A percentile compares a stretch with the other conserved stretches of the same genome.
These are phyloP conservation scores for Penicillium olsonii DNA, from an alignment of 2,329 filamentous ascomycete species.

Conservation along the genomic window DNA sequence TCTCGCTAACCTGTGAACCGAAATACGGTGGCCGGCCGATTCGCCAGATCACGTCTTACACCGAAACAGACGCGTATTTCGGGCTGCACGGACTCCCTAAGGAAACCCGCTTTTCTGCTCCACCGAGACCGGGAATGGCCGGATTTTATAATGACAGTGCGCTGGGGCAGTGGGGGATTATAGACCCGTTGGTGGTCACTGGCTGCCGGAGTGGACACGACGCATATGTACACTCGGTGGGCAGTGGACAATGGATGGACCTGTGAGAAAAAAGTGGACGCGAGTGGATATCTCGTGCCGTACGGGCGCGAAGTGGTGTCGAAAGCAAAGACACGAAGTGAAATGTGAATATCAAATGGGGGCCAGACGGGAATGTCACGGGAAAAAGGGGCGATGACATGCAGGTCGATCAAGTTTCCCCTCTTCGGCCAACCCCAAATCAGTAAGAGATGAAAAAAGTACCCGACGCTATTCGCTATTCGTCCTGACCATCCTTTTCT, in stretches of 20 bases:
- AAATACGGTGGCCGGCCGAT: constrained; percentile 8
- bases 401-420: constrained; percentile 24
- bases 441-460: background rate
- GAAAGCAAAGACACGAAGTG: too few species aligned
- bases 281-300: background rate
- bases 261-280: too few species aligned
- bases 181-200: background rate
- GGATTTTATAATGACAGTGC: constrained; percentile 3
- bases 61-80: constrained; percentile 40
- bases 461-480: background rate
- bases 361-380: constrained; percentile 13
- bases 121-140: constrained; percentile 28
- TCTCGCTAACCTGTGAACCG: background rate
- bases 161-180: background rate
- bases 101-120: constrained; percentile 13
- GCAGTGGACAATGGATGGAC: too few species aligned
- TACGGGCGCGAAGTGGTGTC: too few species aligned
- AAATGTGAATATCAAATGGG: constrained; percentile 2
- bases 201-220: background rate
- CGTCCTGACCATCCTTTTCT: background rate
- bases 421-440: constrained; percentile 9
- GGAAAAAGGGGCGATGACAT: constrained; percentile 24
- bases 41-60: constrained; percentile 14
- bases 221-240: background rate
- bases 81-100: constrained; percentile 34